Evolutionary conservation across 139 green algal genomes (phyloP).

Genomic region (Mesotaenium endlicherianum): DNA sequence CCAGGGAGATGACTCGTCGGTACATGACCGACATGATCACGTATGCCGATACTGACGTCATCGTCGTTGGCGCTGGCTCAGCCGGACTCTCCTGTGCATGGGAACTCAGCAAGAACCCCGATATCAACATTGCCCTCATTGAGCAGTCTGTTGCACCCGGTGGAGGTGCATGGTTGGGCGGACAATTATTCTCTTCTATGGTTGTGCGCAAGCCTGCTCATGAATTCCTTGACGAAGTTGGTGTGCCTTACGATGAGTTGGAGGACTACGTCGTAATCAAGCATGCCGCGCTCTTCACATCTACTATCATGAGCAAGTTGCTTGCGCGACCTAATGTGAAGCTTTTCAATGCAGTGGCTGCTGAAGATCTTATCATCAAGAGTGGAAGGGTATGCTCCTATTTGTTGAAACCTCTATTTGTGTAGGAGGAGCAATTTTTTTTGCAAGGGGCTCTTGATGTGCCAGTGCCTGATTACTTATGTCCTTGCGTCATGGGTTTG

Average conservation of each 20-base stretch:
- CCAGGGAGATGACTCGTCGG: conserved; percentile 56
- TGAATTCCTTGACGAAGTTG: conserved; percentile 81
- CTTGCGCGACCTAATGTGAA: conserved; percentile 87
- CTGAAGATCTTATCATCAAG: conserved; percentile 66
- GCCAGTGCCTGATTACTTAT: too few relatives aligned
- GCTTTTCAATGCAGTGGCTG: conserved; percentile 94
- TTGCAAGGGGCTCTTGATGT: too few relatives aligned
- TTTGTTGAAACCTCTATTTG: neutral
- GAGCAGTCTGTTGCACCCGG: conserved; percentile 65
- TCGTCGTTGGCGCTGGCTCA: conserved; percentile 71
- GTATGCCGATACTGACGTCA: conserved; percentile 75
- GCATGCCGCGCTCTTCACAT: conserved; percentile 92
- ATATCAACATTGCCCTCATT: conserved; percentile 89
- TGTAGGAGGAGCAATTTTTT: too few relatives aligned
- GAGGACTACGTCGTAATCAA: conserved; percentile 93
- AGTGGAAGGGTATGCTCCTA: conserved; percentile 1
- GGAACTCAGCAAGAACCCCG: conserved; percentile 89
- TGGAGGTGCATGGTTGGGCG: conserved; percentile 89
- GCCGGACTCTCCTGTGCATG: conserved; percentile 89
- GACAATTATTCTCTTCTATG: conserved; percentile 94
- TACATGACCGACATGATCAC: conserved; percentile 92
- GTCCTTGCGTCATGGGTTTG: neutral
- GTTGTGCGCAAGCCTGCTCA: conserved; percentile 93
- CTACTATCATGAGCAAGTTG: conserved; percentile 90
- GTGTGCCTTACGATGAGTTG: conserved; percentile 79